Base-by-base conservation (phyloP, 257 asterid genomes). In the Dorcoceras hygrometricum region DNA sequence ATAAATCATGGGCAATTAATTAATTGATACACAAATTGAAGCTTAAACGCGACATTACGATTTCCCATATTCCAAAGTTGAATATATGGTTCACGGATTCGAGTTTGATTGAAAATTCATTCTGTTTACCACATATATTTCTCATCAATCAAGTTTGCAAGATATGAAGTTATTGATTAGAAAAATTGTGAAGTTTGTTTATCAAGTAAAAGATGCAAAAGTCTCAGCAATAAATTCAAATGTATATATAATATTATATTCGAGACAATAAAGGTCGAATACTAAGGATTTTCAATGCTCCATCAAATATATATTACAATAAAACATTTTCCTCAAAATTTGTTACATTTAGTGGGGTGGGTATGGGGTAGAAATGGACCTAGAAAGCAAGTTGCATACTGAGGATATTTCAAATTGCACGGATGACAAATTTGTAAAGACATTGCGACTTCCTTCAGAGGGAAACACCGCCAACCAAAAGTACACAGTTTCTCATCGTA, bases 361-460 rank as follows among this genome's bases (percentile, higher is more conserved):
- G 62, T 18, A 68, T 65, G 71, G 78, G 32, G 55, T 43, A 60
- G 23, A 59, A 51, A 65, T 62, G 48, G 28, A 31, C 36, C 36
- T 28, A 26, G 55, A 59, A 63, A 74, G 63, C 66, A 57, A 78
- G 57, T 62, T 63, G 60, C 57, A 19, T 39, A 54, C 63, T 71
- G 24, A 10, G 73, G 71, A 72, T 77, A 78, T 62, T 64, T 62
- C 27, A 69, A 27, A 53, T 67, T 50, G 63, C 75, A 71, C 39
- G 63, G 59, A 72, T 63, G 75, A 74, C 80, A 74, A 77, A 79
- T 66, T 29, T 50, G n/a, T n/a, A n/a, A n/a, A n/a, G n/a, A n/a
- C n/a, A n/a, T n/a, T n/a, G n/a, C n/a, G n/a, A n/a, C n/a, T n/a
- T n/a, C n/a, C n/a, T n/a, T n/a, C n/a, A n/a, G n/a, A n/a, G n/a